Evolutionary conservation across 805 yeast species (phyloP), one percentile per base, ranked within the genome.

Genomic region (Saturnispora besseyi): DNA sequence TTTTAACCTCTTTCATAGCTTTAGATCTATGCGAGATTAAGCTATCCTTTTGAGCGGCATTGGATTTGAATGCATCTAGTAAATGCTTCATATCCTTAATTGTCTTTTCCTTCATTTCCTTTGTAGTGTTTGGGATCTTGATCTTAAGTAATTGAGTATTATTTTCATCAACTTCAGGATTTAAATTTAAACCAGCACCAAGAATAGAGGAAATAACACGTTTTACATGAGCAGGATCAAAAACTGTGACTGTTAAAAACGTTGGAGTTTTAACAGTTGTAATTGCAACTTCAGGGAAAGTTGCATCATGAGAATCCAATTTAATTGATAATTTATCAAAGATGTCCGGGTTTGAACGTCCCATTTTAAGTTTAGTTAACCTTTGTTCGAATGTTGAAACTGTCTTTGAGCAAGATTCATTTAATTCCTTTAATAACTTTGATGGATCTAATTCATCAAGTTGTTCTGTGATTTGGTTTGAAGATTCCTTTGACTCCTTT

Each of bases 181-280:
- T 87, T 72, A 91, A 66, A 59, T 86, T 85, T 62, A 87, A 67
- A 9, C 78, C 77, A 0, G 90, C 73, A 1, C 77, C 83, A 52
- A 87, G 64, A 18, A 91, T 80, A 0, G 90, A 74, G 47, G 88
- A 81, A 29, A 84, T 75, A 29, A 91, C 77, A 53, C 77, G 74
- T 57, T 87, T 84, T 37, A 79, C 74, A 56, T 86, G 76, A 46
- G 73, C 74, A 6, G 96, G 95, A 60, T 91, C 96, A 64, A 84
- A 91, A 2, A 89, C 90, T 0, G 96, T 88, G n/a, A 91, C 78
- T 31, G 77, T 66, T 47, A 87, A 71, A 56, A 79, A 73, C 57
- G 86, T 75, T 2, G 51, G 48, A 6, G 91, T 93, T 56, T 83
- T 83, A 47, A 79, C 57, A 0, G 84, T 69, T 3, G 91, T 82